These are phyloP conservation scores for Coriolopsis trogii DNA, from an alignment of 1,284 basidiomycete genomes.

Conservation along the genomic window DNA sequence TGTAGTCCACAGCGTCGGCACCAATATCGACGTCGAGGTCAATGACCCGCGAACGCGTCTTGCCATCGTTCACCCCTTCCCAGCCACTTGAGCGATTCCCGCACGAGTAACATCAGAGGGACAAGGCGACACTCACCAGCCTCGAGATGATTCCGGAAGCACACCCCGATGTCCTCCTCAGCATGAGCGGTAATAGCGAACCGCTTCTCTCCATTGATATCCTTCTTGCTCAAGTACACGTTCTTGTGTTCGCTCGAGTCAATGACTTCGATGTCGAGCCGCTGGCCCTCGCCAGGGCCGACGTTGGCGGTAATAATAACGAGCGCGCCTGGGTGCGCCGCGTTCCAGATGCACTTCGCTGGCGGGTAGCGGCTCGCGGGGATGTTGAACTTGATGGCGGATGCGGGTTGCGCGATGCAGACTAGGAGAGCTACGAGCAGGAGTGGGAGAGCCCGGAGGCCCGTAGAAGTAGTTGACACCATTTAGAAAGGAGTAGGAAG, in stretches of 20 bases:
- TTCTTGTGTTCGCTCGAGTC: slow-evolving; percentile 90
- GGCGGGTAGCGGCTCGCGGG: slow-evolving; percentile 70
- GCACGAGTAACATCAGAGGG: neutral
- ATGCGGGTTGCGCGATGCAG: slow-evolving; percentile 32
- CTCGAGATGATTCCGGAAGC: slow-evolving; percentile 83
- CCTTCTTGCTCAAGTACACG: slow-evolving; percentile 89
- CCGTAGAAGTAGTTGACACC: neutral
- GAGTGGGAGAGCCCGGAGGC: slow-evolving; percentile 18
- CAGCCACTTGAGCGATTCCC: neutral
- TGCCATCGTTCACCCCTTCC: slow-evolving; percentile 48
- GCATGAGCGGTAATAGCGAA: slow-evolving; percentile 94
- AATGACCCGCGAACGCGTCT: slow-evolving; percentile 65
- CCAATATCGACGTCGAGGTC: slow-evolving; percentile 98
- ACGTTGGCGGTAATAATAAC: slow-evolving; percentile 96
- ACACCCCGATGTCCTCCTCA: slow-evolving; percentile 94
- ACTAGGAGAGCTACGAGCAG: slow-evolving; percentile 37
- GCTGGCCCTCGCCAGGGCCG: slow-evolving; percentile 69
- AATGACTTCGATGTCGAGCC: slow-evolving; percentile 92
- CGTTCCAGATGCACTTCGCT: slow-evolving; percentile 91
- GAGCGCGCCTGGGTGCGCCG: slow-evolving; percentile 82
- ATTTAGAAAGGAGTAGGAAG: neutral
- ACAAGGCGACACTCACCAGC: slow-evolving; percentile 54
- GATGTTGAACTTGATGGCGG: slow-evolving; percentile 85
- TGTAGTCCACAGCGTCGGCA: slow-evolving; percentile 98
- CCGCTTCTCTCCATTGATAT: slow-evolving; percentile 88